These are phyloP conservation scores for Ceratobasidium sp. DNA, from an alignment of 1,284 basidiomycete genomes.

Conservation along the genomic window DNA sequence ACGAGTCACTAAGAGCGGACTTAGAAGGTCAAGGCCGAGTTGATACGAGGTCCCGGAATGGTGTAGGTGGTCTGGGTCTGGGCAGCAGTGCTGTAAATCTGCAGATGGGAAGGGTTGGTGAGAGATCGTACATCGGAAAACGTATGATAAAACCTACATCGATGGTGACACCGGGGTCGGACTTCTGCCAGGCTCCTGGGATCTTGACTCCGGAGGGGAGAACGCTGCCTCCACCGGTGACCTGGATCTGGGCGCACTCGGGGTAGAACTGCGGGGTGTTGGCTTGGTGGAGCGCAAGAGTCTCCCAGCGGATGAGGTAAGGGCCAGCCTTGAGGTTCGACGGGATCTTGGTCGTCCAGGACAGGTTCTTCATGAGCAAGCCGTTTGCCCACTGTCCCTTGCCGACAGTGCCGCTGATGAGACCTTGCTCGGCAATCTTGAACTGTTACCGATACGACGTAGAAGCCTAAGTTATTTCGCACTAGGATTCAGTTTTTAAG, in stretches of 20 bases:
- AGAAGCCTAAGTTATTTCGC: no score
- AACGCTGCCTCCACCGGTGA: slow-evolving; percentile 49
- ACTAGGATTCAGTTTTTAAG: no score
- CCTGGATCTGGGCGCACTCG: slow-evolving; percentile 51
- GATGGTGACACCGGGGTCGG: slow-evolving; percentile 48
- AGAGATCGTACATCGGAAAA: neutral
- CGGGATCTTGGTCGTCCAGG: slow-evolving; percentile 49
- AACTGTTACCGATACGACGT: slow-evolving; percentile 59
- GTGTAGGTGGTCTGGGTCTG: slow-evolving; percentile 49
- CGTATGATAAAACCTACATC: slow-evolving; percentile 7
- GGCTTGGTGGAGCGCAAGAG: slow-evolving; percentile 50
- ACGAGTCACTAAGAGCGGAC: no score
- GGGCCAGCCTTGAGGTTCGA: slow-evolving; percentile 46
- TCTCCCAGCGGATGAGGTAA: slow-evolving; percentile 48
- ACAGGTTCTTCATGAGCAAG: slow-evolving; percentile 62
- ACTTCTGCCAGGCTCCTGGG: slow-evolving; percentile 58
- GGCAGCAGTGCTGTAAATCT: slow-evolving; percentile 49
- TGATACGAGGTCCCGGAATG: slow-evolving; percentile 49
- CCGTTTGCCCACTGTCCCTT: slow-evolving; percentile 66
- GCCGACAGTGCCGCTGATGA: slow-evolving; percentile 67
- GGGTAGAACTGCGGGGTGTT: slow-evolving; percentile 51
- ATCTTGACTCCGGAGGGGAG: slow-evolving; percentile 55
- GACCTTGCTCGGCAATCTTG: slow-evolving; percentile 70
- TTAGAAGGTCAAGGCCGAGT: no score
- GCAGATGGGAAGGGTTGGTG: neutral